Conservation (phyloP, 352 stramenopile species). For the Globisporangium acanthophoron region DNA sequence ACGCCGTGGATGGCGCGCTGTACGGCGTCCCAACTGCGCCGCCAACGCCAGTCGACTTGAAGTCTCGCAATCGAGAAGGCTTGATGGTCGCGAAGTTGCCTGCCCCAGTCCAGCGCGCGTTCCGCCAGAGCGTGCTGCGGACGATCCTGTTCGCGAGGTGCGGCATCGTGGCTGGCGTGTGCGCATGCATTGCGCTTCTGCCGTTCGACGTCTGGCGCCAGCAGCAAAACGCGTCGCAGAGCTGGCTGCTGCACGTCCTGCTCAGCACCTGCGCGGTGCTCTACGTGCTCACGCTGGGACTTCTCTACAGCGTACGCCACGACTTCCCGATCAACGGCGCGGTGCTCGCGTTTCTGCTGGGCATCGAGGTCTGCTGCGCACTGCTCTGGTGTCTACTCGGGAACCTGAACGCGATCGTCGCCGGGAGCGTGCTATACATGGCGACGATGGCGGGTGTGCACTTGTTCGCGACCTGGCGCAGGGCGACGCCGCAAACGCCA, state of each 20-base stretch:
- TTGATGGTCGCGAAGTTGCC: conserved; percentile 10
- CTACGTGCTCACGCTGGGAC: conserved; percentile 11
- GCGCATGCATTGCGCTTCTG: background rate
- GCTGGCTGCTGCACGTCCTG: conserved; percentile 2
- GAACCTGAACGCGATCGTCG: conserved; percentile 1
- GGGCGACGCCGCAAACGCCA: background rate
- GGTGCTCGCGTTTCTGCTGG: conserved; percentile 10
- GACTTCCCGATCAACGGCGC: conserved; percentile 13
- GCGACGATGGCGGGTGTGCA: conserved; percentile 2
- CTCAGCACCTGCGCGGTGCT: conserved; percentile 1
- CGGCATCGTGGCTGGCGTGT: background rate
- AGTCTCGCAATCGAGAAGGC: background rate
- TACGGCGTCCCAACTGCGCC: background rate
- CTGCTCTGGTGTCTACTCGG: background rate
- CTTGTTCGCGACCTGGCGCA: conserved; percentile 1
- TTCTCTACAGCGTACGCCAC: conserved; percentile 19
- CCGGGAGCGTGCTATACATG: background rate
- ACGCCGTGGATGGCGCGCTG: background rate
- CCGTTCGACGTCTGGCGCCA: conserved; percentile 7
- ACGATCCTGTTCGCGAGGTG: conserved; percentile 2
- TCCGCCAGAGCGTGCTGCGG: conserved; percentile 16
- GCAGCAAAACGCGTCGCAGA: background rate
- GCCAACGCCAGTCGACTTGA: background rate
- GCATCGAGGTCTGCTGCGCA: conserved; percentile 3
- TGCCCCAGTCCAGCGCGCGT: conserved; percentile 11